Evolutionary conservation across 2,329 filamentous ascomycete genomes (phyloP), one percentile per base, ranked within the genome.

Genomic region (Aspergillus piperis): DNA sequence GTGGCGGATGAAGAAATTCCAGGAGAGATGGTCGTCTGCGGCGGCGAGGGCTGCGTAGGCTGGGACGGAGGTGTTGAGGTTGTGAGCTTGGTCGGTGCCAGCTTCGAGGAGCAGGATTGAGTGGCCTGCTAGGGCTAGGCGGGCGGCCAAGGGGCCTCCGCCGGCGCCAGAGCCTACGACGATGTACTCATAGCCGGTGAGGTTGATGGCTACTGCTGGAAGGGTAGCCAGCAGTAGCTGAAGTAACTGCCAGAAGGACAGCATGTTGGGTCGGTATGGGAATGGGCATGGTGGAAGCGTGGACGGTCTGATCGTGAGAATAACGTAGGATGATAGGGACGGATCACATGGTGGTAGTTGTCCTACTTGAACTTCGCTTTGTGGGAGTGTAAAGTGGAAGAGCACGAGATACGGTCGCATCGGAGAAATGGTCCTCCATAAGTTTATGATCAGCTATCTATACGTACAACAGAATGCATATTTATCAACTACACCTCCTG

Each of bases 91-190:
- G 38, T 77, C 75, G 55, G 73, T 69, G 38, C 75, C 75, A 5
- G 75, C 74, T 56, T 77, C 75, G n/a, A 77, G 65, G n/a, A 77
- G 65, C 11, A 77, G 69, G 3, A 72, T 73, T 41, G 69, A 71
- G 57, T 75, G 70, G 4, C 75, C 75, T 25, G 68, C 70, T 15
- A 72, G 64, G 2, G 75, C 75, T 7, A 77, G 70, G 23, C 70
- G 67, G n/a, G 73, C 71, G 4, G 75, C 74, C 48, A 77, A 32
- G 7, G 74, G 73, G 27, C 74, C 74, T 42, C 75, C 75, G 17
- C 75, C 75, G 27, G 74, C 71, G 15, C 75, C 75, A 8, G 72
- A 74, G 17, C 75, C 75, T 8, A 77, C 73, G 8, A 76, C 66
- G 8, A 77, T 76, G 72, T 80, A 75, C 30, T 78, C 73, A 56